A percentile compares a stretch with the other conserved stretches of the same genome.
Conservation (phyloP, 2,329 filamentous ascomycete genomes). For the Epicoccum sorghinum region DNA sequence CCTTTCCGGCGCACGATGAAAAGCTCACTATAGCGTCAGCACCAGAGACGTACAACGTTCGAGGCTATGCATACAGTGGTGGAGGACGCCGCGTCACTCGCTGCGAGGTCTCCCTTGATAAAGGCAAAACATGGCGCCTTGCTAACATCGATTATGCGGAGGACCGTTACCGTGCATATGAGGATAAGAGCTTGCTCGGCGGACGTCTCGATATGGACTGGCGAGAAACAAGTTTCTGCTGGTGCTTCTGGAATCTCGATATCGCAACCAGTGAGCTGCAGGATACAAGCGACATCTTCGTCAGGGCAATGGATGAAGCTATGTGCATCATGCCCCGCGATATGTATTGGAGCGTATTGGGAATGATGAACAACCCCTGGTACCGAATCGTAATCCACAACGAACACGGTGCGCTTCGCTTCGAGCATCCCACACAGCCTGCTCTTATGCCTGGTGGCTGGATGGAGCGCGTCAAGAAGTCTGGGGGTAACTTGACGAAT, state of each 20-base stretch:
- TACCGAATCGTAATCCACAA: conserved; percentile 79
- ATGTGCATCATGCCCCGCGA: conserved; percentile 87
- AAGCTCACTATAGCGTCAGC: conserved; percentile 58
- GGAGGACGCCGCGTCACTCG: conserved; percentile 83
- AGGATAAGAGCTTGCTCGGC: conserved; percentile 72
- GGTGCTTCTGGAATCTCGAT: conserved; percentile 87
- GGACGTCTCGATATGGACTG: conserved; percentile 80
- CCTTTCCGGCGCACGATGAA: conserved; percentile 80
- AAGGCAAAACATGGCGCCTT: conserved; percentile 79
- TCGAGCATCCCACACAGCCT: conserved; percentile 89
- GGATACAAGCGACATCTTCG: conserved; percentile 73
- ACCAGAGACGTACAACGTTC: conserved; percentile 65
- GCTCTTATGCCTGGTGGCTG: conserved; percentile 79
- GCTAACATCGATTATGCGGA: conserved; percentile 82
- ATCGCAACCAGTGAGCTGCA: conserved; percentile 68
- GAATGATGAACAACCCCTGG: conserved; percentile 99
- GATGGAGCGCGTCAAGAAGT: conserved; percentile 91
- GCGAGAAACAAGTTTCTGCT: conserved; percentile 84
- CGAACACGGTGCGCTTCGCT: conserved; percentile 64
- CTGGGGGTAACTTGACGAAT: conserved; percentile 78
- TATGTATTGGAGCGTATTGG: conserved; percentile 94
- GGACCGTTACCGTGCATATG: conserved; percentile 74
- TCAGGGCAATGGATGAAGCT: conserved; percentile 87
- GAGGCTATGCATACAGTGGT: conserved; percentile 87
- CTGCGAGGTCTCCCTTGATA: conserved; percentile 82